A percentile compares a stretch with the other conserved stretches of the same genome.
phyloP scores from a whole-genome alignment of 2,329 filamentous ascomycete species.

The Beauveria asiatica region DNA sequence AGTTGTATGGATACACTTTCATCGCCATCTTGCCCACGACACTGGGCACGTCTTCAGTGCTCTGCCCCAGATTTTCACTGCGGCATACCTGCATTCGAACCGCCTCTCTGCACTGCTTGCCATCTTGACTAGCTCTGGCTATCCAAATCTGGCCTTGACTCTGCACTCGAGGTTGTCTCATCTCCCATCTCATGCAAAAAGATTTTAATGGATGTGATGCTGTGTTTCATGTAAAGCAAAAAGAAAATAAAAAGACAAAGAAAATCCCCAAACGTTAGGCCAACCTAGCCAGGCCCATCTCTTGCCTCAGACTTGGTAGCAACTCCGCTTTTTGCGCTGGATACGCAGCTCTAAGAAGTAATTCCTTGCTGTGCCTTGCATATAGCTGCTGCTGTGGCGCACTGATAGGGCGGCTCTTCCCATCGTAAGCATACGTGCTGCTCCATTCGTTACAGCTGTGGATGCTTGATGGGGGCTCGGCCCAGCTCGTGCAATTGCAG shows the following conservation, averaged over 20 bases:
- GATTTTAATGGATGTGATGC: constrained; percentile 5
- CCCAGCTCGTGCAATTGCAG: constrained; percentile 52
- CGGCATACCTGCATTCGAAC: background rate
- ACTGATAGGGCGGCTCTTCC: constrained; percentile 4
- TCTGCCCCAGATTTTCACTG: background rate
- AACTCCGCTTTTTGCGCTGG: constrained; percentile 1
- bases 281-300: background rate
- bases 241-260: background rate
- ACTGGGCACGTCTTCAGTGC: background rate
- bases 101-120: background rate
- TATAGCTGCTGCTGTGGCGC: constrained; percentile 1
- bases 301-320: background rate
- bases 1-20: background rate
- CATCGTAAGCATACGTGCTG: background rate
- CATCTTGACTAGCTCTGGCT: constrained; percentile 5
- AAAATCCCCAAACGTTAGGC: background rate
- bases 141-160: constrained; percentile 4
- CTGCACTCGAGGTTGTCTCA: background rate
- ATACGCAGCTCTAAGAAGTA: constrained; percentile 3
- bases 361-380: background rate
- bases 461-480: constrained; percentile 58
- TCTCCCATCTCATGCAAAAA: constrained; percentile 5
- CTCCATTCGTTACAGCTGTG: constrained; percentile 9
- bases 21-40: background rate
- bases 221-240: constrained; percentile 9